Base-by-base conservation (phyloP, 768 basidiomycete species). In the Amanita pallidorosea region DNA sequence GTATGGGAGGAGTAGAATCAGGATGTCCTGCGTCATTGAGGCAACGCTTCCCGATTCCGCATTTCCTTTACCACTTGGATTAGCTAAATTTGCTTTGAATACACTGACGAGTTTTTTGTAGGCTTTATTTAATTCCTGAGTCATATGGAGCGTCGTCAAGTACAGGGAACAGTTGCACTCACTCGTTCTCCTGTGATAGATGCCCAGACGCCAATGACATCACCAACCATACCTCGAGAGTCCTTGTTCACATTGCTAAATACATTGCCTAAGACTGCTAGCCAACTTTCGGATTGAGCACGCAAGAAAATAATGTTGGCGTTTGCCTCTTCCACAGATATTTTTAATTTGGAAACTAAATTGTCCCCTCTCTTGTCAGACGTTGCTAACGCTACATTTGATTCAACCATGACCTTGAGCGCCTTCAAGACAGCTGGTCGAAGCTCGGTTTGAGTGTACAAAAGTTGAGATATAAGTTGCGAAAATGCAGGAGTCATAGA, bases 181-280 rank as follows among this genome's bases (percentile, higher is more conserved):
- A 88, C 88, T 70, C 79, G 63, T 51, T 83, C 75, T 18, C 77
- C 79, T 31, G 92, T 84, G 54, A 98, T 85, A 5, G 76, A 76
- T 33, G 85, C 74, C 90, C 94, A 99, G n/a, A 76, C 74, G 12
- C 74, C 79, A 59, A 98, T 88, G 40, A 90, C 90, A 49, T 93
- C 91, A 17, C 93, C 90, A 13, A 97, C 81, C 68, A 81, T 73
- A 7, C 81, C 80, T 47, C 87, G 72, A 29, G 67, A 72, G 55
- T 96, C 92, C 45, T 80, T 74, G n/a, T 76, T 79, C 29, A 88
- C 80, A 53, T 78, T 89, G 52, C 86, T 79, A 66, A 95, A 98
- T n/a, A 99, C 85, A 62, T 99, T 99, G 73, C 98, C 93, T 41
- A 96, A 72, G 4, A 98, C 92, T 1, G 91, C 84, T 31, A 98